A percentile compares a stretch with the other conserved stretches of the same genome.
Evolutionary conservation across 371 early-diverging fungal genomes (phyloP).

Genomic region (Chytridium lagenaria): DNA sequence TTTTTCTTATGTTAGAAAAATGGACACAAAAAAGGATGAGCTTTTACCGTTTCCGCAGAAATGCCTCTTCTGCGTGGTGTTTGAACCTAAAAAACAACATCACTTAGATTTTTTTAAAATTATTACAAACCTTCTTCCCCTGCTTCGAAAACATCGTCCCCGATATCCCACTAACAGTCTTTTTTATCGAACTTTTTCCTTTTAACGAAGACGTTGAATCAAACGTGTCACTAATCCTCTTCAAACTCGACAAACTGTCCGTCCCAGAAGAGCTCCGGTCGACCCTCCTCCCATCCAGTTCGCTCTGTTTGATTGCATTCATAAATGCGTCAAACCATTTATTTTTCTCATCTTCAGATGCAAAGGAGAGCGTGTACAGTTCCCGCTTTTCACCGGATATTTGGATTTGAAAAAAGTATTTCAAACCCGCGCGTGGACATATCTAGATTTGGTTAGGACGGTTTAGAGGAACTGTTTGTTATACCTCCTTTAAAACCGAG

Average conservation of each 20-base stretch:
- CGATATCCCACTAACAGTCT: not conserved
- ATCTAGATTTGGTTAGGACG: not conserved
- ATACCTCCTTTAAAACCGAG: constrained; percentile 33
- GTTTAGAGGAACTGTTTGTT: not conserved
- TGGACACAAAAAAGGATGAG: too few relatives aligned
- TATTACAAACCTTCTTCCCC: not conserved
- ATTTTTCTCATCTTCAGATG: constrained; percentile 25
- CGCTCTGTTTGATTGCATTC: constrained; percentile 37
- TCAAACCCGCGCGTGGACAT: not conserved
- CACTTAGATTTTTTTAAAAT: not conserved
- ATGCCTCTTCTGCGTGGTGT: not conserved
- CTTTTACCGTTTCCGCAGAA: constrained; percentile 2
- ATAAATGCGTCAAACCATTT: constrained; percentile 44
- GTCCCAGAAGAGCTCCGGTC: constrained; percentile 19
- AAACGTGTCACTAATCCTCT: not conserved
- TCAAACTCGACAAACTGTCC: not conserved
- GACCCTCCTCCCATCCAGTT: constrained; percentile 25
- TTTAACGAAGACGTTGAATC: constrained; percentile 13
- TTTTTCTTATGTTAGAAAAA: not conserved
- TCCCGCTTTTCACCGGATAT: constrained; percentile 20
- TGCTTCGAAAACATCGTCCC: not conserved
- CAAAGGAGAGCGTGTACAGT: constrained; percentile 27
- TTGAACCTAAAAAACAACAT: not conserved
- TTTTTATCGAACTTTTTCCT: constrained; percentile 15
- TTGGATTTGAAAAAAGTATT: constrained; percentile 24